phyloP scores from a whole-genome alignment of 2,329 filamentous ascomycete genomes.

The Talaromyces islandicus region DNA sequence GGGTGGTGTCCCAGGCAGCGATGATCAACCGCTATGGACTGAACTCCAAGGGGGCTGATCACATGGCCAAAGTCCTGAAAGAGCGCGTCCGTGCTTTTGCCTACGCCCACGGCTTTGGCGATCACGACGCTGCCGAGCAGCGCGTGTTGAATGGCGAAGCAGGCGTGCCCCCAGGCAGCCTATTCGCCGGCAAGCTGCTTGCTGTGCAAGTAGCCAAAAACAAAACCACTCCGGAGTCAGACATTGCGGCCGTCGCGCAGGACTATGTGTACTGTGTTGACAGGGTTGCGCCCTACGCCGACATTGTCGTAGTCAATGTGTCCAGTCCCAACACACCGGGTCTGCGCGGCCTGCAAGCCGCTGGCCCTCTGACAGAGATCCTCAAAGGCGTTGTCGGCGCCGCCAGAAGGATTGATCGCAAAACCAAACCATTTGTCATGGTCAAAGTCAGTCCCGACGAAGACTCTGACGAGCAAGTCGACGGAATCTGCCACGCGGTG shows the following conservation, averaged over 20 bases:
- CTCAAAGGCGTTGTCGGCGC: slow-evolving; percentile 77
- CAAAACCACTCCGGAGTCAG: slow-evolving; percentile 78
- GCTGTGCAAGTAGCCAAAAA: slow-evolving; percentile 97
- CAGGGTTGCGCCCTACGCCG: slow-evolving; percentile 77
- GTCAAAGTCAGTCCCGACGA: slow-evolving; percentile 98
- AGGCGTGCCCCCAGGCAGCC: slow-evolving; percentile 72
- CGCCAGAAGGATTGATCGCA: slow-evolving; percentile 62
- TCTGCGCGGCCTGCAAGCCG: slow-evolving; percentile 76
- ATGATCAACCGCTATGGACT: slow-evolving; percentile 95
- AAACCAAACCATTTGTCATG: slow-evolving; percentile 76
- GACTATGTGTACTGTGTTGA: slow-evolving; percentile 87
- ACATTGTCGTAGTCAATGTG: slow-evolving; percentile 96
- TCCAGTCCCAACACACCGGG: slow-evolving; percentile 95
- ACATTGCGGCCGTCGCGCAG: slow-evolving; percentile 72
- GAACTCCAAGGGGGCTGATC: slow-evolving; percentile 84
- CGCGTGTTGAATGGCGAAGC: slow-evolving; percentile 72
- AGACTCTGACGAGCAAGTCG: slow-evolving; percentile 75
- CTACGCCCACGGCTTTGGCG: slow-evolving; percentile 59
- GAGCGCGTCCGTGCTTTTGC: slow-evolving; percentile 75
- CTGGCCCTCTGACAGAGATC: slow-evolving; percentile 74
- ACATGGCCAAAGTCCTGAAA: slow-evolving; percentile 72
- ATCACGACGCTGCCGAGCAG: slow-evolving; percentile 58
- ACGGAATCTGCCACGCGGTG: slow-evolving; percentile 82
- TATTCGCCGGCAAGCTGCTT: slow-evolving; percentile 68
- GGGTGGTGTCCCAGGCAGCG: slow-evolving; percentile 73